Base-by-base conservation (phyloP, 345 rosid genomes). In the Brassica incana region DNA sequence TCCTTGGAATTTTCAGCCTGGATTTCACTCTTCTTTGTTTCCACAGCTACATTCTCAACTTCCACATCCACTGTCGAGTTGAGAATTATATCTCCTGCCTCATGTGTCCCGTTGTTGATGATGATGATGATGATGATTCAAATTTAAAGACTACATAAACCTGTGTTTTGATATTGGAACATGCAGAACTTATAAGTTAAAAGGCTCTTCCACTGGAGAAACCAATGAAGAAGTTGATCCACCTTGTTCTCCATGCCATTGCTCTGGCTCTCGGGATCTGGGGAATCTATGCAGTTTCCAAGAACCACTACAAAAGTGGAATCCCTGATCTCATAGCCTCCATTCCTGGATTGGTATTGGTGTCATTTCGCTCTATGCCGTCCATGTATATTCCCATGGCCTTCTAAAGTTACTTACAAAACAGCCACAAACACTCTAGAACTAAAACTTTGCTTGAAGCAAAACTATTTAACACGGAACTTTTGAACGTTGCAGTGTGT, bases 311-410 rank as follows among this genome's bases (percentile, higher is more conserved):
- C 7, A 97, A 93, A 82, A 90, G 91, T 15, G 30, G 82, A 16
- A 92, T 93, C 65, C 87, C 81, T 75, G 92, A 93, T 74, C 95
- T 96, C 58, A 96, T 84, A 96, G 99, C 77, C 79, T 96, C 66
- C 97, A 96, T 75, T 93, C 99, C 36, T 96, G 99, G 99, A 84
- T 96, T 60, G 99, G 99, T 8, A 89, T 96, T 7, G 79, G 78
- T 1, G 73, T 90, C 80, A 96, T 96, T 73, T 83, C 80, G 48
- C 95, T 96, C 23, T 96, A 96, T 59, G 99, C 78, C 67, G 67
- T 93, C 72, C 99, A 96, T 97, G 99, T 93, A 87, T 27, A 27
- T 27, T 27, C 30, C 30, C 4, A 0, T 78, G 15, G 25, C 25
- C 58, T 64, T 71, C 72, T 71, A 48, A 4, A 54, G 74, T 35